Base-by-base conservation (phyloP, 1,284 basidiomycete species). In the Pholiota adiposa region DNA sequence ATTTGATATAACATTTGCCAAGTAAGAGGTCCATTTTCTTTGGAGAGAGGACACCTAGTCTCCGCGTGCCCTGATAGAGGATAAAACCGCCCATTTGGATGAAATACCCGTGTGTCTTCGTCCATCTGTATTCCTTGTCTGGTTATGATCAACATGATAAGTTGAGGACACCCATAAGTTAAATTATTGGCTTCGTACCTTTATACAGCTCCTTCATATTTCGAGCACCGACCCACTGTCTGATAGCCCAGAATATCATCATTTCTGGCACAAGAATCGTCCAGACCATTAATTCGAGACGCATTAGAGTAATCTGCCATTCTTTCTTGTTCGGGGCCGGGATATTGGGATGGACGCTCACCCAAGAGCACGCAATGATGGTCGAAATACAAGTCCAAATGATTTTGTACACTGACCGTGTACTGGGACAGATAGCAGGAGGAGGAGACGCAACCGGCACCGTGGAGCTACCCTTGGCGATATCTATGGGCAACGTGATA, bases 31-130 rank as follows among this genome's bases (percentile, higher is more conserved):
- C 46, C 14, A 68, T 41, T 27, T 53, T 23, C 54, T 65, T 49
- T 25, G 54, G 43, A 61, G 55, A 16, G 38, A 67, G 43, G 25
- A 59, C 49, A 1, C 63, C 53, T 16, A 48, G 21, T 11, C 25
- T 50, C 11, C 62, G 62, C 11, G 65, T 54, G 16, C 52, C 48
- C 8, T 55, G 52, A 29, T 66, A 56, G 8, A 71, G 62, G 40
- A 64, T 58, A 40, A 73, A 72, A 0, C 74, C 75, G 7, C 73
- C 73, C 75, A 74, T 75, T n/a, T 65, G 61, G 9, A 66, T 54
- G 44, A 74, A 75, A 43, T 66, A 68, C 1, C 66, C 71, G 33
- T 76, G 74, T 0, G 66, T 65, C 21, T 53, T 49, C 2, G 71
- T 72, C 73, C 74, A 74, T 43, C 16, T 4, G 14, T 43, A 12